A percentile compares a stretch with the other conserved stretches of the same genome.
phyloP scores from a whole-genome alignment of 2,329 filamentous ascomycete species.

The Colletotrichum shisoi region DNA sequence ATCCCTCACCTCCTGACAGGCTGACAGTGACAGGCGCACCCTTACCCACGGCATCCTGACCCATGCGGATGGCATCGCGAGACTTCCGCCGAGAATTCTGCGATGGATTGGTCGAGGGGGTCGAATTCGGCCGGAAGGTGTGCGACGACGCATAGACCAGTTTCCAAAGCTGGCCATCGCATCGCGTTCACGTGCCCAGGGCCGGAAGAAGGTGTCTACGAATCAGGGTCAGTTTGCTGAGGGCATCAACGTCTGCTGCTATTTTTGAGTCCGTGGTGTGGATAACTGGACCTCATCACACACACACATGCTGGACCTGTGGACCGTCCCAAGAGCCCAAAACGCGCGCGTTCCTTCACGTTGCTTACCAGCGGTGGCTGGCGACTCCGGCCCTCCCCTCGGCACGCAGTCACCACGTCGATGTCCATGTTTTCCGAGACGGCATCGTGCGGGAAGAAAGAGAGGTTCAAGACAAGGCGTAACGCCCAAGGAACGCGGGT shows the following conservation, averaged over 20 bases:
- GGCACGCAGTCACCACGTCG: conserved; percentile 5
- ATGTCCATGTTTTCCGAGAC: conserved; percentile 23
- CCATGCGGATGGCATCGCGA: conserved; percentile 29
- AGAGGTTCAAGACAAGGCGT: conserved; percentile 26
- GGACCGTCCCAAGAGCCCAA: conserved; percentile 24
- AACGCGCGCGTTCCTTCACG: conserved; percentile 8
- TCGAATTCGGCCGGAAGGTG: conserved; percentile 24
- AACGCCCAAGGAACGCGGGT: conserved; percentile 35
- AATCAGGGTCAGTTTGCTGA: conserved; percentile 19
- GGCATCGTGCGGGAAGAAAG: conserved; percentile 20
- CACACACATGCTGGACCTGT: not conserved
- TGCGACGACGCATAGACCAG: conserved; percentile 27
- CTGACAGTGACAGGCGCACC: conserved; percentile 39
- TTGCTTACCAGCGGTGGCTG: conserved; percentile 1
- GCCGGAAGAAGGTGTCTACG: conserved; percentile 19
- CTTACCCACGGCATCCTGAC: conserved; percentile 32
- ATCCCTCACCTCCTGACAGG: conserved; percentile 36
- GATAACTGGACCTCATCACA: conserved; percentile 7
- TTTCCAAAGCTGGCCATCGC: conserved; percentile 20
- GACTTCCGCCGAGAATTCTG: conserved; percentile 29
- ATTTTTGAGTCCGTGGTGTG: conserved; percentile 29
- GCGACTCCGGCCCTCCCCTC: conserved; percentile 5
- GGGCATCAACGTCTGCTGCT: conserved; percentile 28
- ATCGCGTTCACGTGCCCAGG: conserved; percentile 24
- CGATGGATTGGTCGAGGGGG: conserved; percentile 21